Evolutionary conservation across 331 rosid genomes (phyloP).

Genomic region (Prunus yedoensis): DNA sequence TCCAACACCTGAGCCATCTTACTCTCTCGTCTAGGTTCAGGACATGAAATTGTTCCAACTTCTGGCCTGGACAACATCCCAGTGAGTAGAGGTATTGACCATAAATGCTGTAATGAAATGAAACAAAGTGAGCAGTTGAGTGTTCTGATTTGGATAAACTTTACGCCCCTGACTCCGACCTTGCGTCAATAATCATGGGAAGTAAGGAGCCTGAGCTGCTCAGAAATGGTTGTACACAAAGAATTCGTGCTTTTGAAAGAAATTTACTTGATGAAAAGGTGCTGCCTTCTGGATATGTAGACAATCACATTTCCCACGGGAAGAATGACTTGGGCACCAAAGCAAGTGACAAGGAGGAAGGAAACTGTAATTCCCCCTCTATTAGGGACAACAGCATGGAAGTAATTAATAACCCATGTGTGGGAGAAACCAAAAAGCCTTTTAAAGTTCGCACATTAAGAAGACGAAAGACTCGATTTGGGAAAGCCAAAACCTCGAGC

Average conservation of each 20-base stretch:
- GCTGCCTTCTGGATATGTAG: conserved; percentile 24
- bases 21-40: conserved; percentile 26
- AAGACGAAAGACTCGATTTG: conserved; percentile 35
- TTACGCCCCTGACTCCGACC: conserved; percentile 34
- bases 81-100: conserved; percentile 20
- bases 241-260: conserved; percentile 71
- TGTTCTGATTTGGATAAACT: conserved; percentile 38
- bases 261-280: conserved; percentile 40
- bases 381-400: conserved; percentile 19
- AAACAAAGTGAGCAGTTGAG: conserved; percentile 27
- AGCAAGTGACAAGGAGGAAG: conserved; percentile 30
- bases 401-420: too few species aligned
- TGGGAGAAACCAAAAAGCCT: conserved; percentile 31
- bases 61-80: conserved; percentile 30
- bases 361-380: conserved; percentile 15
- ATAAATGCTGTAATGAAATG: conserved; percentile 26
- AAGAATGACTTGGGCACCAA: conserved; percentile 33
- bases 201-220: conserved; percentile 56
- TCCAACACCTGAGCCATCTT: conserved; percentile 15
- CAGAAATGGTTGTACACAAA: conserved; percentile 76
- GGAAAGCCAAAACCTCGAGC: conserved; percentile 29
- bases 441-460: conserved; percentile 25
- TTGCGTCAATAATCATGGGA: conserved; percentile 59
- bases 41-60: conserved; percentile 23
- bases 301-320: conserved; percentile 19